Base-by-base conservation (phyloP, 108 stramenopile genomes). In the Conticribra weissflogii region DNA sequence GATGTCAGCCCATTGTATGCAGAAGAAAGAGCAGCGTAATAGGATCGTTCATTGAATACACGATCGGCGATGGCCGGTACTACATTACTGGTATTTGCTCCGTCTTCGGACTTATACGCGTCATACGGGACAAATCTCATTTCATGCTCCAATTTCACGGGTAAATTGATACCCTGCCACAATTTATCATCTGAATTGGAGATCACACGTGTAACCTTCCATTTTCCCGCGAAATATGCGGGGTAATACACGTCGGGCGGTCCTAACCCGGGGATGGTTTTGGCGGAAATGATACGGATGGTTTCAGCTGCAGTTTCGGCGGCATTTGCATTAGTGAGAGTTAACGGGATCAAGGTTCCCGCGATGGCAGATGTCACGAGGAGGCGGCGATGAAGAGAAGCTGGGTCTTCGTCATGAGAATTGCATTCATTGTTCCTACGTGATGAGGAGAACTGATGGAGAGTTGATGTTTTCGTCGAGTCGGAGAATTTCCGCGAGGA, bases 211-310 rank as follows among this genome's bases (percentile, higher is more conserved):
- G 82, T 88, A 1, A 78, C 81, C 31, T 57, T 85, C 89, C 92
- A 90, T 48, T 48, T 75, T 19, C 89, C 92, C 17, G 56, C 66
- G 51, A 85, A 85, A n/a, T 74, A 72, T 4, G 61, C 25, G 18
- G 89, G 89, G 54, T 88, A 93, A 27, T 83, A 93, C 7, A 93
- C 81, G 63, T 93, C 92, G 19, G 87, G 68, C 16, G 76, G 83
- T 4, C 92, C 92, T 30, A 87, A 86, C 0, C 89, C 89, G 1
- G 92, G 92, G 53, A 93, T 71, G 2, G 60, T 63, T 51, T 85
- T 89, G 0, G 92, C 71, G 14, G 91, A 82, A 2, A 74, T 67
- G 21, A 82, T 67, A 9, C 91, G 81, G 41, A 92, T 85, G 4
- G 83, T 71, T 73, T 92, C 91, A 23, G 78, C 80, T 24, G 84